Conservation (phyloP, 129 eudicot genomes). For the Pulicaria dysenterica region DNA sequence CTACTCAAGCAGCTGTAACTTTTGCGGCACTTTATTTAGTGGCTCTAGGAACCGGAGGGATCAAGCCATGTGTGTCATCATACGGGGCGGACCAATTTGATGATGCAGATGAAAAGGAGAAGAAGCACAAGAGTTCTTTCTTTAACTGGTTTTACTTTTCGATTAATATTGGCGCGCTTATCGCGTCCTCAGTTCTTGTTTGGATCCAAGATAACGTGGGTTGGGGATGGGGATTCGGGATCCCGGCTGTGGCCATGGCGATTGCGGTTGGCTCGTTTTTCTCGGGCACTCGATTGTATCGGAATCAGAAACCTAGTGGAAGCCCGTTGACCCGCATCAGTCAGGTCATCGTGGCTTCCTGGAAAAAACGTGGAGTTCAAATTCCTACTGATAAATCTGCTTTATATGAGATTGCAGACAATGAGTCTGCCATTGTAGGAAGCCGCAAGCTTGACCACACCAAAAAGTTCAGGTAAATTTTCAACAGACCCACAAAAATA, state of each 20-base stretch:
- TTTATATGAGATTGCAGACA: conserved; percentile 55
- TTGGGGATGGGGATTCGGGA: conserved; percentile 86
- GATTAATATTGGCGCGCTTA: conserved; percentile 67
- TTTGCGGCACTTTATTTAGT: conserved; percentile 54
- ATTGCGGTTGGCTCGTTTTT: conserved; percentile 62
- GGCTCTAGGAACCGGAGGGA: conserved; percentile 77
- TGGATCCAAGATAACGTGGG: conserved; percentile 70
- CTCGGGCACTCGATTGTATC: conserved; percentile 58
- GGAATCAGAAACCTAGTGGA: conserved; percentile 66
- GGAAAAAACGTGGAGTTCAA: conserved; percentile 42
- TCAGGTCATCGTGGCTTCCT: conserved; percentile 63
- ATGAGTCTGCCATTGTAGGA: conserved; percentile 53
- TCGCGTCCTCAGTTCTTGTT: conserved; percentile 68
- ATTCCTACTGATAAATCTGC: conserved; percentile 44
- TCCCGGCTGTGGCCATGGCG: conserved; percentile 81
- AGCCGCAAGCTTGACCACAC: conserved; percentile 74
- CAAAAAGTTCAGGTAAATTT: conserved; percentile 45
- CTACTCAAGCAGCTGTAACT: conserved; percentile 37
- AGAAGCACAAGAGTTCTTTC: conserved; percentile 57
- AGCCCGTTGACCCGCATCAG: conserved; percentile 67
- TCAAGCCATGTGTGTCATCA: conserved; percentile 73
- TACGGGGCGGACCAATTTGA: conserved; percentile 79
- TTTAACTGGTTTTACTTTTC: conserved; percentile 74
- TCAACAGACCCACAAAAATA: neutral
- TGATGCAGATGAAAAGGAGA: conserved; percentile 59